These are phyloP conservation scores for Clarireedia monteithiana DNA, from an alignment of 2,329 filamentous ascomycete genomes.

Conservation along the genomic window DNA sequence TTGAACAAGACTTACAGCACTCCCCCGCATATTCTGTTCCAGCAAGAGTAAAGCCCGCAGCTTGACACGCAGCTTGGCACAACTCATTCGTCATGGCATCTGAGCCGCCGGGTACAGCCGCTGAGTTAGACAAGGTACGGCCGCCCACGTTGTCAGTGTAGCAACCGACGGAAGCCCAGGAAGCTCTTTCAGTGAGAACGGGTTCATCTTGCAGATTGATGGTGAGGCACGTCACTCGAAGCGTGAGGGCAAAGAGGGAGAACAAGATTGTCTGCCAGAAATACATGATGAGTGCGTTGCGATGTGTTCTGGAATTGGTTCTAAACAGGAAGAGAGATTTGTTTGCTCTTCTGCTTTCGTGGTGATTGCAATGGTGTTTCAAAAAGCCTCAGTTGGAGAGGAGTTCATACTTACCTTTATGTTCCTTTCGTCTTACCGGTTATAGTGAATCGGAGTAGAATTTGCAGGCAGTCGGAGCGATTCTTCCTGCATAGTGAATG, in stretches of 20 bases:
- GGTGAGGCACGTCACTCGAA: neutral
- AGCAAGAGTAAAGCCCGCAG: slow-evolving; percentile 9
- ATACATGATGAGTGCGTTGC: neutral
- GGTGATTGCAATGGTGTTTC: too few species aligned
- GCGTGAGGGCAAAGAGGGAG: neutral
- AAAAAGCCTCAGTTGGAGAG: too few species aligned
- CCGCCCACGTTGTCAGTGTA: slow-evolving; percentile 9
- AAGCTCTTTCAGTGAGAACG: neutral
- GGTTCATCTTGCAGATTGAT: neutral
- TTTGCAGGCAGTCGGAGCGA: too few species aligned
- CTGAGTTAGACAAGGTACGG: neutral
- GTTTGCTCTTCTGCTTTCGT: neutral
- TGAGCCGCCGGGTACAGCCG: slow-evolving; percentile 4
- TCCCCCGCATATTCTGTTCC: slow-evolving; percentile 17
- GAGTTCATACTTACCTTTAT: too few species aligned
- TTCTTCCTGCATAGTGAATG: neutral
- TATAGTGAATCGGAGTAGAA: too few species aligned
- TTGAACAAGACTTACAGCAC: slow-evolving; percentile 11
- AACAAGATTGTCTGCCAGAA: neutral
- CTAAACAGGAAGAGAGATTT: neutral
- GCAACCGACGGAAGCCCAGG: slow-evolving; percentile 8
- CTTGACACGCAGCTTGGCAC: slow-evolving; percentile 12
- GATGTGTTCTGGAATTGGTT: neutral
- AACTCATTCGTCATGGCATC: slow-evolving; percentile 14
- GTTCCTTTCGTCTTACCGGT: too few species aligned